Evolutionary conservation across 73 alveolate species (phyloP).

Genomic region (Stentor coeruleus): DNA sequence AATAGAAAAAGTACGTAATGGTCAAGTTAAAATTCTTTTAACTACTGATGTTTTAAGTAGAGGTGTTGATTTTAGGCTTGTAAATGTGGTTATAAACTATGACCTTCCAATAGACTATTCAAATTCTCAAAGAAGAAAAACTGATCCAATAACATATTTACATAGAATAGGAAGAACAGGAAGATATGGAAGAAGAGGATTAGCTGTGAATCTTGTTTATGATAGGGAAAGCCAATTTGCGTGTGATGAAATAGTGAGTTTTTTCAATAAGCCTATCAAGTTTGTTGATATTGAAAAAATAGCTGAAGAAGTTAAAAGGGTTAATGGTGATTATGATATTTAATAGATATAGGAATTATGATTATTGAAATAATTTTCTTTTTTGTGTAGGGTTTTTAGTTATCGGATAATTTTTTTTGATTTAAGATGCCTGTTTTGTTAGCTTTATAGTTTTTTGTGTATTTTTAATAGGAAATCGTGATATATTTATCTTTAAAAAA

Average conservation of each 20-base stretch:
- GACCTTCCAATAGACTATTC: constrained; percentile 49
- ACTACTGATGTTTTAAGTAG: constrained; percentile 64
- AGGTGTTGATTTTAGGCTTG: constrained; percentile 61
- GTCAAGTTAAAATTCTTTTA: constrained; percentile 44
- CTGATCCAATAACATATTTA: constrained; percentile 28
- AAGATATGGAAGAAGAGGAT: constrained; percentile 56
- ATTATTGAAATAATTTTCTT: too few species aligned
- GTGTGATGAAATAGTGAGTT: neutral
- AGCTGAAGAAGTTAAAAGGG: neutral
- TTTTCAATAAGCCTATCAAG: neutral
- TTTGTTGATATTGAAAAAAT: neutral
- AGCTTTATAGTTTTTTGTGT: too few species aligned
- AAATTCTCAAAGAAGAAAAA: neutral
- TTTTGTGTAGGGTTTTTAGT: too few species aligned
- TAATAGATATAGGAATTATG: neutral
- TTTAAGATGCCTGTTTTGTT: too few species aligned
- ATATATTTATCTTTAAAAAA: too few species aligned
- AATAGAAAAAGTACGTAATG: constrained; percentile 45
- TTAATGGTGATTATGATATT: neutral
- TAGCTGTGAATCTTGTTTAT: constrained; percentile 44
- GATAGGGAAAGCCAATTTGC: neutral
- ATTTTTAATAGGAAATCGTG: too few species aligned
- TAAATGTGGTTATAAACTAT: constrained; percentile 58
- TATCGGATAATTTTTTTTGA: too few species aligned
- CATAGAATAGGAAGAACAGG: constrained; percentile 62